Evolutionary conservation across 176 grass and related monocot genomes (phyloP).

Genomic region (Themeda triandra): DNA sequence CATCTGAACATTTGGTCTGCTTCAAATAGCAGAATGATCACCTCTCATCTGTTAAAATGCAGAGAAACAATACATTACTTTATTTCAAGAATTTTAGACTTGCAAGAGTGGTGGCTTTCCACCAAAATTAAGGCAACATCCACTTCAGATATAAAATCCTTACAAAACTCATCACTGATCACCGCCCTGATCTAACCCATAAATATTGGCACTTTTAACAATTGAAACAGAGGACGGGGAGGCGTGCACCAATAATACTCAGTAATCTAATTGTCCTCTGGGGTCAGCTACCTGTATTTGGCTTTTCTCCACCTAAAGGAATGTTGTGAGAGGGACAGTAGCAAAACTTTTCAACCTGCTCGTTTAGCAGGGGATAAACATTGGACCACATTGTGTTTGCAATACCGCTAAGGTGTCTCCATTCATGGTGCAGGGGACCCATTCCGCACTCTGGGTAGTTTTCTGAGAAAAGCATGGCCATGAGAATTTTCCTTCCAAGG

Average conservation of each 20-base stretch:
- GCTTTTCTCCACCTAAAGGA: conserved; percentile 39
- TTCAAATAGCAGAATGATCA: conserved; percentile 6
- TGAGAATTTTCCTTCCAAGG: conserved; percentile 19
- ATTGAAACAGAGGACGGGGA: conserved; percentile 27
- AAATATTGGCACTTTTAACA: neutral
- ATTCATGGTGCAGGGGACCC: conserved; percentile 42
- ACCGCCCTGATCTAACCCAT: conserved; percentile 23
- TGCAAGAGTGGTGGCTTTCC: conserved; percentile 13
- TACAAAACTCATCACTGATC: conserved; percentile 19
- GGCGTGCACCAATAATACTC: conserved; percentile 20
- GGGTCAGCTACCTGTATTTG: conserved; percentile 24
- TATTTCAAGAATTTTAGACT: conserved; percentile 16
- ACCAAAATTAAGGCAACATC: conserved; percentile 13
- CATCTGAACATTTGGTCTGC: conserved; percentile 23
- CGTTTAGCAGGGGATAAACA: conserved; percentile 28
- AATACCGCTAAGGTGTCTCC: conserved; percentile 15
- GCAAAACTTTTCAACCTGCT: conserved; percentile 15
- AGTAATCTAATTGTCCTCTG: conserved; percentile 26
- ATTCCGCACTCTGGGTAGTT: conserved; percentile 37
- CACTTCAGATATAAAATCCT: conserved; percentile 27
- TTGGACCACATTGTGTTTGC: conserved; percentile 1
- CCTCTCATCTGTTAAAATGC: neutral
- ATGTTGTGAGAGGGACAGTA: conserved; percentile 51
- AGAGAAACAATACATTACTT: conserved; percentile 9
- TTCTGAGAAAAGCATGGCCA: conserved; percentile 25